phyloP scores from a whole-genome alignment of 2,329 filamentous ascomycete genomes.

The Colletotrichum horii region DNA sequence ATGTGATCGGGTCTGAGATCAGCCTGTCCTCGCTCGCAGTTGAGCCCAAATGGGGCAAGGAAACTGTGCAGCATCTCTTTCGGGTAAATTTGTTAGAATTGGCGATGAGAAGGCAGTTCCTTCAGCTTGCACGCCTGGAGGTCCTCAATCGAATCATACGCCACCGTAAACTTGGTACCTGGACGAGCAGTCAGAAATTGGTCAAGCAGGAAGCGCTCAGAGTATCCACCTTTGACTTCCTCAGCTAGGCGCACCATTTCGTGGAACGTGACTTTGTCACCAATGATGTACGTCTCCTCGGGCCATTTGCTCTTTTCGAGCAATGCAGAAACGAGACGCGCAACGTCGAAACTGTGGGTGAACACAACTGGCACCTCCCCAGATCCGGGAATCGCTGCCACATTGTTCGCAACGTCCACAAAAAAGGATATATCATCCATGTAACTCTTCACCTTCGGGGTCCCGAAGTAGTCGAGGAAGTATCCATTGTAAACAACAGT shows the following conservation, averaged over 20 bases:
- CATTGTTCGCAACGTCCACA: constrained; percentile 46
- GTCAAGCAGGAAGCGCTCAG: not conserved
- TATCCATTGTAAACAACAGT: constrained; percentile 43
- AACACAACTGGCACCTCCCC: constrained; percentile 48
- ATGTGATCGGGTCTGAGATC: not conserved
- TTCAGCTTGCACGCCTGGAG: not conserved
- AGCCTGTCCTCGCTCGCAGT: not conserved
- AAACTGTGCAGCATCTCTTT: constrained; percentile 11
- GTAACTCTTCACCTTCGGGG: constrained; percentile 40
- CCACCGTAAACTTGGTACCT: not conserved
- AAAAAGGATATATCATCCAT: constrained; percentile 42
- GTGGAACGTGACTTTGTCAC: constrained; percentile 47
- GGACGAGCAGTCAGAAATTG: accelerated
- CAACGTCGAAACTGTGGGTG: constrained; percentile 55
- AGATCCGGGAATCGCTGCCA: constrained; percentile 53
- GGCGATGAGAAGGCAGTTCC: not conserved
- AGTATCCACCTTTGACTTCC: not conserved
- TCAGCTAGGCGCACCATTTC: constrained; percentile 41
- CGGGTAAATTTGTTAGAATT: constrained; percentile 24
- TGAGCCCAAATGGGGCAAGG: not conserved
- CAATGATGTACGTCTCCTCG: constrained; percentile 35
- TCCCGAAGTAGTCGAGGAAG: constrained; percentile 51
- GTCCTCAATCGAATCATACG: not conserved
- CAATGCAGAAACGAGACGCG: constrained; percentile 43
- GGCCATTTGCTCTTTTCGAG: constrained; percentile 49